These are phyloP conservation scores for Physcomitrium patens DNA, from an alignment of 225 moss, liverwort and hornwort species.

Conservation along the genomic window DNA sequence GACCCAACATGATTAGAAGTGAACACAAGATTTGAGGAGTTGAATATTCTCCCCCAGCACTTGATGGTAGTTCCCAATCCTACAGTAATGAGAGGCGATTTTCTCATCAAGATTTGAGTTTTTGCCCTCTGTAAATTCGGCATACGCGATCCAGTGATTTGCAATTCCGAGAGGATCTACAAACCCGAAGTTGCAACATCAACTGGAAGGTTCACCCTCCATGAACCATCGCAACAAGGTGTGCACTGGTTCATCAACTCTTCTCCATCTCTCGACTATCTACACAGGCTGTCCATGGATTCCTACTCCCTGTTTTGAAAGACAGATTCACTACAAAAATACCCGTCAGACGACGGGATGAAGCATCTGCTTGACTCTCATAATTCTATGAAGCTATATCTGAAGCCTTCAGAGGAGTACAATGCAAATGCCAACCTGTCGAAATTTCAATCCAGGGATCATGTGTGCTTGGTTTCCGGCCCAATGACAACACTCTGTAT, in stretches of 20 bases:
- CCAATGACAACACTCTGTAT: no score
- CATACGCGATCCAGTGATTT: constrained; percentile 92
- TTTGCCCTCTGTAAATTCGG: constrained; percentile 70
- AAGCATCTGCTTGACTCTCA: no score
- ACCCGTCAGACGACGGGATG: no score
- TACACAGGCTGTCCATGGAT: constrained; percentile 56
- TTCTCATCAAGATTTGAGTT: constrained; percentile 79
- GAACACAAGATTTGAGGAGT: neutral
- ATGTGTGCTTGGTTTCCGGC: no score
- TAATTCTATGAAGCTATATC: no score
- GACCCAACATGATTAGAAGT: constrained; percentile 11
- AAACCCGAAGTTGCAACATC: no score
- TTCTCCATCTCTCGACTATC: constrained; percentile 95
- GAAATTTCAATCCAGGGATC: no score
- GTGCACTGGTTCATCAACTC: constrained; percentile 95
- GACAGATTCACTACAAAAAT: no score
- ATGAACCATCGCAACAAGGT: constrained; percentile 74
- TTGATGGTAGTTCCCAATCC: constrained; percentile 93
- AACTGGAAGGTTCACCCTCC: constrained; percentile 43
- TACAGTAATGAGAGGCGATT: constrained; percentile 87
- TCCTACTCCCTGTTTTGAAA: neutral
- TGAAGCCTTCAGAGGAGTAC: no score
- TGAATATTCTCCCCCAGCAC: neutral
- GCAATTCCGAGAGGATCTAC: constrained; percentile 64
- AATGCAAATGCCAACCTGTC: no score